phyloP scores from a whole-genome alignment of 2,329 filamentous ascomycete species.

The Domatiomyces catenatus region DNA sequence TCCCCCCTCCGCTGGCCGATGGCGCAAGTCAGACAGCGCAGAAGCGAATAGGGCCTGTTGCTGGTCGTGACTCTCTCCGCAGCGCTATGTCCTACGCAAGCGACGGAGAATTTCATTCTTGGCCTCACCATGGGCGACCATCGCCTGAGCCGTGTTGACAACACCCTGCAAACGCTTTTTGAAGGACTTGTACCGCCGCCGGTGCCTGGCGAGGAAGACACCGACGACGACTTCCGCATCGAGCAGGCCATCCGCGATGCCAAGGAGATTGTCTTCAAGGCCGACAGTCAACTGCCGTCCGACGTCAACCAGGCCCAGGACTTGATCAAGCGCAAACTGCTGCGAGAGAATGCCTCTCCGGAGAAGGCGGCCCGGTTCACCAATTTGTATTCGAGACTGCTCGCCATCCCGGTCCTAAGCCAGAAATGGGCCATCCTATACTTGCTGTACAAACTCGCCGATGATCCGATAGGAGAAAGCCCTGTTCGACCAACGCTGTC shows the following conservation, averaged over 20 bases:
- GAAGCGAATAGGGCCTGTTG: not conserved
- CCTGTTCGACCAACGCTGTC: slow-evolving; percentile 6
- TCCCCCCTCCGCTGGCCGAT: not conserved
- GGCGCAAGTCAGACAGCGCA: not conserved
- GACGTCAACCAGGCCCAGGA: slow-evolving; percentile 80
- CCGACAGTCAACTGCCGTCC: slow-evolving; percentile 12
- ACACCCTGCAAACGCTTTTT: slow-evolving; percentile 65
- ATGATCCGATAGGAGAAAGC: slow-evolving; percentile 30
- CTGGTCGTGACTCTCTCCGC: not conserved
- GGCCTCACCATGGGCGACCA: not conserved
- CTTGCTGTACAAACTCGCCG: slow-evolving; percentile 69
- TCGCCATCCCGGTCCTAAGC: slow-evolving; percentile 80
- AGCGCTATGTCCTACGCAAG: not conserved
- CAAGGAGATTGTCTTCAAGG: slow-evolving; percentile 30
- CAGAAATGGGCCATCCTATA: slow-evolving; percentile 97
- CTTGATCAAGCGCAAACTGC: slow-evolving; percentile 74
- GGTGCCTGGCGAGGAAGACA: slow-evolving; percentile 49
- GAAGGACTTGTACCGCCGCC: slow-evolving; percentile 53
- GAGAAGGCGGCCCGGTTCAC: slow-evolving; percentile 70
- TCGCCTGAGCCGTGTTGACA: slow-evolving; percentile 48
- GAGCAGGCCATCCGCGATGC: slow-evolving; percentile 44
- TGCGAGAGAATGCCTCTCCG: slow-evolving; percentile 58
- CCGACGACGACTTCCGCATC: slow-evolving; percentile 52
- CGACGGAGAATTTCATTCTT: not conserved
- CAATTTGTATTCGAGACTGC: slow-evolving; percentile 74